A percentile compares a stretch with the other conserved stretches of the same genome.
Conservation (phyloP, 768 basidiomycete species). For the Boletus pseudopeckii region DNA sequence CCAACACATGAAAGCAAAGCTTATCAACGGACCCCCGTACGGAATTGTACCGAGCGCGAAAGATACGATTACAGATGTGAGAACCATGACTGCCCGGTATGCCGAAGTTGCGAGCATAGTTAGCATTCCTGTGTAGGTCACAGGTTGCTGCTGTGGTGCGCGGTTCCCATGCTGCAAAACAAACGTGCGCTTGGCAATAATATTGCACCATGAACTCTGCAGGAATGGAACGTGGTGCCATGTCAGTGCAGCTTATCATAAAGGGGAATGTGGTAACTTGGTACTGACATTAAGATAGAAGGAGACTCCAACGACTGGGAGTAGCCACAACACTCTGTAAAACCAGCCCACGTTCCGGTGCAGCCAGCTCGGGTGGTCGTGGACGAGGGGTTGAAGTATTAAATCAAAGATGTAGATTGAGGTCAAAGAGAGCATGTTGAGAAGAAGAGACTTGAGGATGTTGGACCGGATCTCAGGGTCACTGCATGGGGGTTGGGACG, state of each 20-base stretch:
- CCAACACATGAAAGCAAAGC: slow-evolving; percentile 80
- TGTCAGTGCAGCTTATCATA: slow-evolving; percentile 14
- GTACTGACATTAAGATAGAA: slow-evolving; percentile 77
- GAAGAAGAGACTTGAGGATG: slow-evolving; percentile 68
- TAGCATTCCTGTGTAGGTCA: slow-evolving; percentile 67
- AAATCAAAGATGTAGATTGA: slow-evolving; percentile 78
- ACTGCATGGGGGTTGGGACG: slow-evolving; percentile 36
- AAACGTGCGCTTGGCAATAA: slow-evolving; percentile 73
- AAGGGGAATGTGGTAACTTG: slow-evolving; percentile 2
- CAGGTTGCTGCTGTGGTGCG: slow-evolving; percentile 47
- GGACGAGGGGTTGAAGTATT: slow-evolving; percentile 64
- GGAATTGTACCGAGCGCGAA: slow-evolving; percentile 65
- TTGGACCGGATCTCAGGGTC: slow-evolving; percentile 75
- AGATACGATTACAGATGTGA: slow-evolving; percentile 69
- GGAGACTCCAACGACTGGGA: slow-evolving; percentile 71
- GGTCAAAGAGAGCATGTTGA: slow-evolving; percentile 67
- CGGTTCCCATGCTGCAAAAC: slow-evolving; percentile 66
- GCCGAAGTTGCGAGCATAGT: slow-evolving; percentile 75
- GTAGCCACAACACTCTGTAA: slow-evolving; percentile 74
- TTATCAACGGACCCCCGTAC: slow-evolving; percentile 53
- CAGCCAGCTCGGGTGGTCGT: slow-evolving; percentile 59
- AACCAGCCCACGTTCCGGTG: slow-evolving; percentile 73
- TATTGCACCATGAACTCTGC: slow-evolving; percentile 74
- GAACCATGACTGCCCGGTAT: slow-evolving; percentile 78
- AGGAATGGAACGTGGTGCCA: background rate